These are phyloP conservation scores for Diaporthe ampelina DNA, from an alignment of 2,329 filamentous ascomycete genomes.

Conservation along the genomic window DNA sequence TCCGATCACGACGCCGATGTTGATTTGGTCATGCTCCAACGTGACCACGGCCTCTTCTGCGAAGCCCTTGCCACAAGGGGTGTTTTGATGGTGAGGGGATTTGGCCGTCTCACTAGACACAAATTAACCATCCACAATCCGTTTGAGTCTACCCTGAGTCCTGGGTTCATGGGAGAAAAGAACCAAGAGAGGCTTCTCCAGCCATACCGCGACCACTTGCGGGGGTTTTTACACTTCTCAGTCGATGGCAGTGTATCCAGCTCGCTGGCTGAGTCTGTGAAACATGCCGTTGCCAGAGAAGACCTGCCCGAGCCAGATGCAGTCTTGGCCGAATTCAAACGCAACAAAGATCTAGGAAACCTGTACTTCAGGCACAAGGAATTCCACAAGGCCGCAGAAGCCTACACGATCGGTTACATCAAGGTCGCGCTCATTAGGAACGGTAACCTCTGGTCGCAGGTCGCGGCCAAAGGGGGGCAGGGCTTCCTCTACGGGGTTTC, in stretches of 20 bases:
- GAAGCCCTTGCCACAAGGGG: background rate
- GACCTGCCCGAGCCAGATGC: background rate
- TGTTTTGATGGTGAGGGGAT: background rate
- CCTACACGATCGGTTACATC: background rate
- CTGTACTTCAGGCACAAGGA: constrained; percentile 2
- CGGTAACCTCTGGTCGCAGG: constrained; percentile 20
- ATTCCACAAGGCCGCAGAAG: constrained; percentile 6
- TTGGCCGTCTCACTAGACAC: constrained; percentile 6
- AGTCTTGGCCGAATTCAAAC: constrained; percentile 10
- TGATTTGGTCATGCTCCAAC: constrained; percentile 26
- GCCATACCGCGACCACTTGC: constrained; percentile 27
- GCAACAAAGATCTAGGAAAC: constrained; percentile 35
- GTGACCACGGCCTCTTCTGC: constrained; percentile 33
- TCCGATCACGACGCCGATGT: background rate
- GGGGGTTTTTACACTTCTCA: constrained; percentile 16
- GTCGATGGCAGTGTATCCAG: constrained; percentile 28
- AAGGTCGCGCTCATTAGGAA: constrained; percentile 28
- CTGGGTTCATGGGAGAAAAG: constrained; percentile 9
- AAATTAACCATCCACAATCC: constrained; percentile 28
- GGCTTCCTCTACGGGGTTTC: constrained; percentile 7
- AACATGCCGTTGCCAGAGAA: constrained; percentile 1
- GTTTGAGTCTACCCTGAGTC: background rate
- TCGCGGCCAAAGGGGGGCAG: background rate
- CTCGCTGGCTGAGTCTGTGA: constrained; percentile 18
- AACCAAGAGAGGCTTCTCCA: constrained; percentile 32